These are phyloP conservation scores for Trichocomaceae sp. DNA, from an alignment of 2,329 filamentous ascomycete species.

Conservation along the genomic window DNA sequence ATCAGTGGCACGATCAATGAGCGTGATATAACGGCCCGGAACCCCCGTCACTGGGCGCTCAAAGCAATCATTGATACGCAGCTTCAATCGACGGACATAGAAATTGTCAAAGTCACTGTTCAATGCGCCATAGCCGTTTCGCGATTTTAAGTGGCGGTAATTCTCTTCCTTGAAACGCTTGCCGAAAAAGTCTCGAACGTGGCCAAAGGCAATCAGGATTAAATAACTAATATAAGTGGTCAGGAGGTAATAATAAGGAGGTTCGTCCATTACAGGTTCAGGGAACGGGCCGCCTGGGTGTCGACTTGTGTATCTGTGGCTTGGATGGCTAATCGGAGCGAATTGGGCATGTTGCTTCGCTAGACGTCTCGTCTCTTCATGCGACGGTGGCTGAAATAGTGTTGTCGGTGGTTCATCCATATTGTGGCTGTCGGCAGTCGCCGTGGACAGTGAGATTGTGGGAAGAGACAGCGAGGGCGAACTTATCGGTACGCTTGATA, in stretches of 20 bases:
- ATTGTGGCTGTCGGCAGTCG: conserved; percentile 67
- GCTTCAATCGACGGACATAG: conserved; percentile 86
- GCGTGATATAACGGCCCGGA: conserved; percentile 85
- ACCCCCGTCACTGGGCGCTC: conserved; percentile 87
- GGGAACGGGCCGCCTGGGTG: conserved; percentile 75
- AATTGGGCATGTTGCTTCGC: conserved; percentile 83
- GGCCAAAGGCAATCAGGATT: conserved; percentile 88
- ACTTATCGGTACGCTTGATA: conserved; percentile 57
- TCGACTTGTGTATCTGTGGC: conserved; percentile 82
- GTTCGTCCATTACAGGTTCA: conserved; percentile 85
- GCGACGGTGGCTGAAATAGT: conserved; percentile 80
- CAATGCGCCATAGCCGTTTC: conserved; percentile 86
- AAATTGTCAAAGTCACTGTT: conserved; percentile 99
- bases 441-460: conserved; percentile 85
- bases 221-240: conserved; percentile 99
- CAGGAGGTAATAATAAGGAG: conserved; percentile 91
- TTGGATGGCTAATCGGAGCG: conserved; percentile 70
- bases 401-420: conserved; percentile 69
- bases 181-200: conserved; percentile 95
- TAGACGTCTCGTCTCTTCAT: conserved; percentile 70
- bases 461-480: conserved; percentile 71
- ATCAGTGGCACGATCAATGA: conserved; percentile 82
- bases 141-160: conserved; percentile 74
- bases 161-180: conserved; percentile 85
- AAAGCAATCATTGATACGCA: conserved; percentile 95